Base-by-base conservation (phyloP, 495 filamentous ascomycete genomes). In the Hypoxylon perforatum region DNA sequence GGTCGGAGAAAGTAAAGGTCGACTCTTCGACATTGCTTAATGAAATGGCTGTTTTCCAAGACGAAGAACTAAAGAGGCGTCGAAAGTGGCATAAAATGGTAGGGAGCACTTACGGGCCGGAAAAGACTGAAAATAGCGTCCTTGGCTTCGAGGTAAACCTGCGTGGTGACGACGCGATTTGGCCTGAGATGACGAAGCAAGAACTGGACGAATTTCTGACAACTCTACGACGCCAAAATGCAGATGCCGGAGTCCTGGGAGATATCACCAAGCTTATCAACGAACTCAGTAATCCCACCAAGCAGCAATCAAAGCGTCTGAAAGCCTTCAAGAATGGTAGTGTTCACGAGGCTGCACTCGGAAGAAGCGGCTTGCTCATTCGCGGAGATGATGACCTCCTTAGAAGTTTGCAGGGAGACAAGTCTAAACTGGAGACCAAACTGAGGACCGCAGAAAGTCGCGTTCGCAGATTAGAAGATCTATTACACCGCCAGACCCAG, bases 311-410 rank as follows among this genome's bases (percentile, higher is more conserved):
- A 45, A 92, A 91, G 73, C 85, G 91, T 49, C 87, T 92, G 38
- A 96, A 93, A 70, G 92, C 92, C 0, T 98, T 99, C 83, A 98
- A 97, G 71, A 92, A 93, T 67, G 96, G 95, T 39, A 97, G 94
- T 69, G 84, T 99, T 11, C 93, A 97, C 67, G 95, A 98, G 69
- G 88, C 89, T 12, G 84, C 83, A 10, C 81, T 92, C 46, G 91
- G 92, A 33, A 87, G 87, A 60, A 93, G 90, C 57, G 94, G 93
- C 9, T 82, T 97, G 19, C 75, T 97, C 33, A 82, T 94, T 7
- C 86, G 90, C 35, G 91, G 89, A 17, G 92, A 97, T 66, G 92
- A 94, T 63, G 92, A 96, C 54, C 81, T 92, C 22, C 71, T 90
- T 3, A 77, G 78, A 17, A 85, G 82, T 21, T 69, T 97, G 14